Base-by-base conservation (phyloP, 176 grass and related monocot genomes). In the Zizania latifolia region DNA sequence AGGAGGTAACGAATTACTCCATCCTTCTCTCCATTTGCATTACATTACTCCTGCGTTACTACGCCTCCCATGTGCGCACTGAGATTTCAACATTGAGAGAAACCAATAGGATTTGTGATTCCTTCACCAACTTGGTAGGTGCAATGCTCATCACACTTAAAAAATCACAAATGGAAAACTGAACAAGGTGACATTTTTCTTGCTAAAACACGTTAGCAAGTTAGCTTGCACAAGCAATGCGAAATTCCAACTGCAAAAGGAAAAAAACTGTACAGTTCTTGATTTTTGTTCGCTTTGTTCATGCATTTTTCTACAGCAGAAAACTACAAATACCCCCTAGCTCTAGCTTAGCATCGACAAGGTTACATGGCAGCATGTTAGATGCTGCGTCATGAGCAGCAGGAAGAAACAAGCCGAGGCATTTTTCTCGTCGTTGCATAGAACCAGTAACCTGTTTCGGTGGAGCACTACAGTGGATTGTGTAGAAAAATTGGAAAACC, bases 1-100 rank as follows among this genome's bases (percentile, higher is more conserved):
- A 71, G 77, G 89, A 87, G 80, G 88, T 90, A 82, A 56, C 14
- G 3, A 64, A 34, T 60, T 31, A 41, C 36, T 27, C 36, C 48
- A 67, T 50, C 17, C 46, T 8, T 55, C 48, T 10, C 22, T 16
- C 58, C 78, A 77, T 66, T 66, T 87, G 72, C 72, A 48, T 64
- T 57, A 51, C 85, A 87, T 87, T 53, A 53, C n/a, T 53, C 48
- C 7, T 53, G 6, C 7, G 0, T 53, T 37, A 77, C 62, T 82
- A 30, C 76, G 44, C 58, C 31, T 58, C 50, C 78, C 71, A 69
- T 62, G 1, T 28, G 11, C 38, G 51, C 53, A 68, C 39, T 61
- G 46, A 69, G 72, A 76, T 76, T 31, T 58, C 50, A 73, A 9
- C 67, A 46, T 14, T 68, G 23, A 21, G 38, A 36, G 10, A 60